phyloP scores from a whole-genome alignment of 1,284 basidiomycete genomes.

The Phlebopus sp. region DNA sequence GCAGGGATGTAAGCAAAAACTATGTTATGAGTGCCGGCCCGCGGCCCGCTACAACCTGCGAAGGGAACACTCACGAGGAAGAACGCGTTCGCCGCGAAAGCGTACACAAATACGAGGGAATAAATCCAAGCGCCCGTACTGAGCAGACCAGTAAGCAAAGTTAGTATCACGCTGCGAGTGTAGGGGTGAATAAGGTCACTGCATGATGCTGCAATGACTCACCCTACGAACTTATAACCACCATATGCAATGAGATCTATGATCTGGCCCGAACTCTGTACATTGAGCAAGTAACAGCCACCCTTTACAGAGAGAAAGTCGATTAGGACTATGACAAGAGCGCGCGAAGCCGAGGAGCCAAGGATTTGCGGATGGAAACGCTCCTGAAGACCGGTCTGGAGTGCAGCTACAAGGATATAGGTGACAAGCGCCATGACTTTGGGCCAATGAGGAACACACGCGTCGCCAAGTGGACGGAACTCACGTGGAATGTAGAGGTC shows the following conservation, averaged over 20 bases:
- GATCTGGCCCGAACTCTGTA: conserved; percentile 73
- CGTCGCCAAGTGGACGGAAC: conserved; percentile 25
- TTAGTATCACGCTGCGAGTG: conserved; percentile 44
- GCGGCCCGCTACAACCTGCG: background rate
- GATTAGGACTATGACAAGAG: conserved; percentile 75
- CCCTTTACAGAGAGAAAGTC: conserved; percentile 90
- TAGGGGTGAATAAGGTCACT: background rate
- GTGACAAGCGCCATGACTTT: conserved; percentile 95
- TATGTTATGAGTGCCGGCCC: no score
- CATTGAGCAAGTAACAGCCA: conserved; percentile 88
- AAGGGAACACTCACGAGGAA: conserved; percentile 84
- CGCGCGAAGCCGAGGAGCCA: conserved; percentile 82
- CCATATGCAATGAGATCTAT: conserved; percentile 78
- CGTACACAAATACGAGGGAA: conserved; percentile 76
- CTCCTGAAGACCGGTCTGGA: conserved; percentile 81
- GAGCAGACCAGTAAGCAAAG: conserved; percentile 62
- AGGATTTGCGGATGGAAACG: conserved; percentile 91
- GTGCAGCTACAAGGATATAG: conserved; percentile 86
- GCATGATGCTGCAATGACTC: conserved; percentile 17
- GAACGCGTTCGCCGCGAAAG: conserved; percentile 87
- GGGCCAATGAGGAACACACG: conserved; percentile 7
- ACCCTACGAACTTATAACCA: conserved; percentile 99
- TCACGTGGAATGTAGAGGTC: conserved; percentile 94
- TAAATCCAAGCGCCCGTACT: conserved; percentile 64
- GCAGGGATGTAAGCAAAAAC: no score